Base-by-base conservation (phyloP, 768 basidiomycete genomes). In the Boletus fagicola region DNA sequence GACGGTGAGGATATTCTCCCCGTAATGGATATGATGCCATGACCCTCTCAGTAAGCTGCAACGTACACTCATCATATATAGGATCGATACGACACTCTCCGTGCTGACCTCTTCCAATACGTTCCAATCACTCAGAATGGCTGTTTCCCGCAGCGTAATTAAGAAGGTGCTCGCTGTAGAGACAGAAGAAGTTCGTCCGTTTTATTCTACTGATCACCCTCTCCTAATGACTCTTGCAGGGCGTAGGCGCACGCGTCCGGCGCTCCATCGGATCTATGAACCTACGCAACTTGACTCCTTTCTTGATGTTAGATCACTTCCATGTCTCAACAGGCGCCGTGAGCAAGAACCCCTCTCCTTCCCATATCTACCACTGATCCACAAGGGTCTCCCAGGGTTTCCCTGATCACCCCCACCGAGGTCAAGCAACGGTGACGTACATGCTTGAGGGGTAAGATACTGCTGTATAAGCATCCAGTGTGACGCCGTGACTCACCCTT, bases 401-500 rank as follows among this genome's bases (percentile, higher is more conserved):
- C 66, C 91, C 92, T 13, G 95, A 97, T 68, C 94, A 96, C 69
- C 93, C 94, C 3, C 94, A 95, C 71, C 81, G 93, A 18, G 94
- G 93, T 4, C 93, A 94, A 70, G 86, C 87, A 4, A 92, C 88
- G 2, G 87, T 91, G 4, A 94, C 94, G 0, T 96, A 96, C 71
- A 88, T 97, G 85, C 77, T 94, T 0, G 79, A 91, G 75, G 94
- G 92, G 83, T 86, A 67, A 33, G 74, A 20, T 22, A 9, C 31
- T 30, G 0, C 31, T 43, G 16, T 9, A 4, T 8, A n/a, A 15
- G 5, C 20, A 4, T 45, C 16, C 22, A 8, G n/a, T 53, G 46
- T 31, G 28, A 22, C 33, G 3, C 11, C 26, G 5, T 30, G 0
- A 10, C 40, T 45, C 26, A 59, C 44, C 39, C 40, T 43, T 51